Conservation (phyloP, 176 grass and related monocot species). For the Juncus effusus region DNA sequence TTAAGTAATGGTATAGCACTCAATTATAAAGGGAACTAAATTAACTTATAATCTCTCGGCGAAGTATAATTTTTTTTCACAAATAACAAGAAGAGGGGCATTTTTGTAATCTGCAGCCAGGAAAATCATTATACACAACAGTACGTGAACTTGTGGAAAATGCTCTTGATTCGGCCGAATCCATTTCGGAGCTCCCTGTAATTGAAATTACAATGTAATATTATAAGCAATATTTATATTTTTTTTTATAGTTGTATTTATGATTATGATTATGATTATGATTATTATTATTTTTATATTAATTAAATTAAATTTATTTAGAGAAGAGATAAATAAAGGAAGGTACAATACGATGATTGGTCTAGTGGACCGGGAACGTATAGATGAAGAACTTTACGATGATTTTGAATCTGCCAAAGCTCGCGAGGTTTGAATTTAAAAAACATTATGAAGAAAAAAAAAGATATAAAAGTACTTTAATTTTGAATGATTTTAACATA, state of each 20-base stretch:
- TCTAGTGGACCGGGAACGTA: conserved; percentile 68
- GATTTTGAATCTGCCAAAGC: conserved; percentile 94
- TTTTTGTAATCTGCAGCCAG: conserved; percentile 45
- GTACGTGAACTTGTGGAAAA: conserved; percentile 94
- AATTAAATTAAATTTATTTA: conserved; percentile 11
- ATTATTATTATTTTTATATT: no score
- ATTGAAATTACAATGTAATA: conserved; percentile 78
- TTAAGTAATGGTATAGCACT: no score
- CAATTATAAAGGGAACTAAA: no score
- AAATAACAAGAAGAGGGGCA: no score
- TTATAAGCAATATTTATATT: conserved; percentile 8
- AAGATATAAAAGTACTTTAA: background rate
- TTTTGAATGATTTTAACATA: background rate
- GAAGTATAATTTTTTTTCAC: no score
- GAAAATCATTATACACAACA: conserved; percentile 93
- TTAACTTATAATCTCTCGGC: no score
- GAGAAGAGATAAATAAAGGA: conserved; percentile 89
- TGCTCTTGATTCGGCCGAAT: conserved; percentile 93
- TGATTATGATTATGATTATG: no score
- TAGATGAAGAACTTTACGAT: conserved; percentile 90
- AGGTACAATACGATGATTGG: conserved; percentile 99
- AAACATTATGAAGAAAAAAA: background rate
- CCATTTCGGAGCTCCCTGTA: conserved; percentile 67
- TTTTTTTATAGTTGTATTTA: no score
- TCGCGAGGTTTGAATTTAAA: conserved; percentile 62